Evolutionary conservation across 257 asterid species (phyloP).

Genomic region (Forsythia viridissima): DNA sequence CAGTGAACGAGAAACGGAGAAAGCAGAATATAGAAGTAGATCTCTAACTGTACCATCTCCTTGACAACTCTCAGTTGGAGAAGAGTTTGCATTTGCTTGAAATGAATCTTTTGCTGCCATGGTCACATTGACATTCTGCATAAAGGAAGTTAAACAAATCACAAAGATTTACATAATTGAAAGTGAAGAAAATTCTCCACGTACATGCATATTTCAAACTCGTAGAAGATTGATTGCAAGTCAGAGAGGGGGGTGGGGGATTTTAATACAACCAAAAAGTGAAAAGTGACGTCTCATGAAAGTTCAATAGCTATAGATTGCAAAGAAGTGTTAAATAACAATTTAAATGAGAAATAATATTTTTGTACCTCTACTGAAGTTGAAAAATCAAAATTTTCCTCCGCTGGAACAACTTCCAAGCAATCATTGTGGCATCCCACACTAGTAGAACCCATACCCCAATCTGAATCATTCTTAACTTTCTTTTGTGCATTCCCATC

Average conservation of each 20-base stretch:
- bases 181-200: conserved; percentile 17
- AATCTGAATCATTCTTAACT: conserved; percentile 16
- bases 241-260: conserved; percentile 7
- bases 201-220: conserved; percentile 6
- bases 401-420: conserved; percentile 31
- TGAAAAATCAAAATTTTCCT: conserved; percentile 29
- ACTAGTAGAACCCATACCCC: conserved; percentile 32
- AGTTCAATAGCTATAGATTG: background rate
- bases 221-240: background rate
- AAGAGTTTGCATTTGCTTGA: conserved; percentile 39
- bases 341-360: background rate
- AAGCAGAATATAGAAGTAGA: conserved; percentile 22
- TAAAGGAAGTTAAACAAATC: conserved; percentile 26
- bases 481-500: conserved; percentile 29
- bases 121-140: conserved; percentile 43
- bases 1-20: conserved; percentile 20
- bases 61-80: conserved; percentile 32
- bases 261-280: conserved; percentile 18
- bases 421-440: conserved; percentile 22
- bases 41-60: conserved; percentile 39
- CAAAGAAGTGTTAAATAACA: conserved; percentile 10
- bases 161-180: conserved; percentile 24
- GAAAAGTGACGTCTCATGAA: conserved; percentile 5
- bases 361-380: conserved; percentile 38
- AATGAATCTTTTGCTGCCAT: conserved; percentile 31